phyloP scores from a whole-genome alignment of 345 rosid species.

The Ceriops zippeliana region DNA sequence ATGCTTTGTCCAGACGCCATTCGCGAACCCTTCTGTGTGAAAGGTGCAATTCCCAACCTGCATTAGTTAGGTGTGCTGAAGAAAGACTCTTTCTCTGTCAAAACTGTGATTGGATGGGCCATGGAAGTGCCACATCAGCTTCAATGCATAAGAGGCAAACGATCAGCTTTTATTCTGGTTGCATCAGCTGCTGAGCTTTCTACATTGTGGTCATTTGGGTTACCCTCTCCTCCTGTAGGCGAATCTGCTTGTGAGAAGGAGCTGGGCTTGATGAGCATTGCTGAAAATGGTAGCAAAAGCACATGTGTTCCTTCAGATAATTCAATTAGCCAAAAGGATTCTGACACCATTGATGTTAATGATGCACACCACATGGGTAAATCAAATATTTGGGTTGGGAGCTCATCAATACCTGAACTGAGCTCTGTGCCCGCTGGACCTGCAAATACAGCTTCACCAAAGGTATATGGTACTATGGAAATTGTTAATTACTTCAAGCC shows the following conservation, averaged over 20 bases:
- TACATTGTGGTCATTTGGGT: conserved; percentile 77
- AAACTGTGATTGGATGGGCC: conserved; percentile 87
- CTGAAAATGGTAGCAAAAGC: conserved; percentile 34
- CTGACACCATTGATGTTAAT: conserved; percentile 29
- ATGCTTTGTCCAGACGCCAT: conserved; percentile 87
- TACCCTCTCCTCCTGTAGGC: conserved; percentile 42
- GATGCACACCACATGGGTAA: conserved; percentile 23
- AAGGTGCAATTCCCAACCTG: conserved; percentile 85
- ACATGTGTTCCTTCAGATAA: conserved; percentile 38
- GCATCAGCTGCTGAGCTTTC: conserved; percentile 82
- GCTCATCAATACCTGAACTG: conserved; percentile 39
- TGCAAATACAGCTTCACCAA: conserved; percentile 37
- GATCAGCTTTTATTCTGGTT: conserved; percentile 77
- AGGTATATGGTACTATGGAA: conserved; percentile 40
- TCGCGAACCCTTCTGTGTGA: conserved; percentile 83
- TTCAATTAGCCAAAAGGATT: conserved; percentile 26
- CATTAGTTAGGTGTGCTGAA: conserved; percentile 69
- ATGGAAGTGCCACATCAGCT: conserved; percentile 49
- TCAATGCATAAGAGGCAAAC: conserved; percentile 69
- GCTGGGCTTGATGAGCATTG: conserved; percentile 80
- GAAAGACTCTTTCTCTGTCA: conserved; percentile 91
- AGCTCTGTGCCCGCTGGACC: conserved; percentile 37
- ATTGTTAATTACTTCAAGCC: neutral
- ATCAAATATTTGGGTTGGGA: conserved; percentile 36
- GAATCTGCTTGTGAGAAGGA: conserved; percentile 71